Base-by-base conservation (phyloP, 169 alveolate species). In the Plasmodium relictum region DNA sequence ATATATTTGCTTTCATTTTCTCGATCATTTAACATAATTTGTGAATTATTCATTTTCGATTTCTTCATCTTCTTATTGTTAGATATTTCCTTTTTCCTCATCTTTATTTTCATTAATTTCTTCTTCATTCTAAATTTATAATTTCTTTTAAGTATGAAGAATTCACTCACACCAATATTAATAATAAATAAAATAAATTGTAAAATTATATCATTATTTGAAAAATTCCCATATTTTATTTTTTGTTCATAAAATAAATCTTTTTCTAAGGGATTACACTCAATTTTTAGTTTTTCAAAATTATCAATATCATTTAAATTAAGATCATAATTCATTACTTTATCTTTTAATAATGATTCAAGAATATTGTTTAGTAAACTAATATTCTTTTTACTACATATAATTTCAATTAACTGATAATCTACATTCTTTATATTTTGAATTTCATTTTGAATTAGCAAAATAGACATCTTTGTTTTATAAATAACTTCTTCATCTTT, bases 371-470 rank as follows among this genome's bases (percentile, higher is more conserved):
- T 68, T n/a, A 80, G 44, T 26, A 80, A 24, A 42, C 26, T 65
- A 0, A 80, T 66, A 2, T 80, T 80, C 39, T 80, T 80, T 59
- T 80, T 80, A 54, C 90, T 80, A 41, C 90, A 80, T 20, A 80
- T 80, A 5, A 80, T 80, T 66, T 80, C 90, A 0, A 80, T 80
- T n/a, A 80, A 59, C 45, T 80, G 90, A 20, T 80, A 80, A 42
- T 80, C 90, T 8, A 80, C 71, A 16, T 50, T 70, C 44, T 80
- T 80, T 42, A 80, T 20, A 44, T 66, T 80, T 3, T 80, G 73
- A 0, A 80, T 68, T 26, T 80, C 90, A 24, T 65, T 80, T 61
- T 80, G 90, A 9, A 80, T 80, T 16, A 80, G 37, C 14, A 80
- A 10, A 6, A 80, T 80, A 12, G 90, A 80, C 90, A 66, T 65